Evolutionary conservation across 1,139 yeast genomes (phyloP).

Genomic region (Diutina mesorugosa): DNA sequence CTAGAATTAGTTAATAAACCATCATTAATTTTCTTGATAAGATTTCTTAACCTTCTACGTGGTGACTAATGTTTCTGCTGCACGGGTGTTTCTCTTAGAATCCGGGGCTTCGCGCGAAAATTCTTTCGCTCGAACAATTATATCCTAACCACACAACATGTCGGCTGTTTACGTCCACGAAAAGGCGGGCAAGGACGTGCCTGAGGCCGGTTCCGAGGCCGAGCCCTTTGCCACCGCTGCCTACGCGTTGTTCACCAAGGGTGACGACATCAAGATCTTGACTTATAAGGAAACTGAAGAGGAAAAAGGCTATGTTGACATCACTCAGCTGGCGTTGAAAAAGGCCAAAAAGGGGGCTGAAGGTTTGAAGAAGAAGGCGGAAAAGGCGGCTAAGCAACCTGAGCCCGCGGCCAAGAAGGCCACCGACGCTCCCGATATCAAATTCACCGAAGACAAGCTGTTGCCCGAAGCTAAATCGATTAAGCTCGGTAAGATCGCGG

Average conservation of each 20-base stretch:
- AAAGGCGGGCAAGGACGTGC: conserved; percentile 49
- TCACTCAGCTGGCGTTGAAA: conserved; percentile 87
- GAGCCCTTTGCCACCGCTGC: conserved; percentile 77
- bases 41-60: too few species aligned
- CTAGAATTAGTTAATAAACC: too few species aligned
- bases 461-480: conserved; percentile 58
- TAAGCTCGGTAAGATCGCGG: conserved; percentile 48
- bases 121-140: neutral
- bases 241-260: conserved; percentile 47
- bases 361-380: conserved; percentile 78
- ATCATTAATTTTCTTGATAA: too few species aligned
- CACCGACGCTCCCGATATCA: conserved; percentile 64
- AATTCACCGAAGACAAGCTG: conserved; percentile 56
- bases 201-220: conserved; percentile 47
- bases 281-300: conserved; percentile 53
- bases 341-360: conserved; percentile 96
- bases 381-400: conserved; percentile 59
- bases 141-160: conserved; percentile 3
- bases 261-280: conserved; percentile 47
- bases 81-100: too few species aligned
- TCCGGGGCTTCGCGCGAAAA: neutral
- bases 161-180: conserved; percentile 53
- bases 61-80: neutral
- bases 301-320: conserved; percentile 51
- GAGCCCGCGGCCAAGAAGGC: conserved; percentile 53